A percentile compares a stretch with the other conserved stretches of the same genome.
These are phyloP conservation scores for Leccinum barrowsii DNA, from an alignment of 768 basidiomycete genomes.

Conservation along the genomic window DNA sequence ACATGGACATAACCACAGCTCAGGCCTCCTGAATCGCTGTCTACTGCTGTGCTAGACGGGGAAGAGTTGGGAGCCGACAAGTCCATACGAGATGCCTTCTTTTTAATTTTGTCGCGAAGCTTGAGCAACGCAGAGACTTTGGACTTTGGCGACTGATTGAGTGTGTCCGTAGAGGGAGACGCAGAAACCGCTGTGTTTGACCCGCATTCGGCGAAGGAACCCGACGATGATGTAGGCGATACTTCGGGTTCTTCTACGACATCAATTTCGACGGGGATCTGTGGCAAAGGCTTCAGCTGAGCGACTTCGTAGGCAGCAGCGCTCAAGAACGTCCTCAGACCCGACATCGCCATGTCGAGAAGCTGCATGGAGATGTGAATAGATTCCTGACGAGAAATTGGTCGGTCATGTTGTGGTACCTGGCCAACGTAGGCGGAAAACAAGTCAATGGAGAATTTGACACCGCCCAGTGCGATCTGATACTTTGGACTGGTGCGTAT, in stretches of 20 bases:
- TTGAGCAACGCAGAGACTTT: constrained; percentile 17
- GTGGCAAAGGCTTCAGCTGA: constrained; percentile 27
- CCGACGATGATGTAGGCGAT: not conserved
- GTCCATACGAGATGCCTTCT: constrained; percentile 4
- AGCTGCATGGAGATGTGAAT: constrained; percentile 22
- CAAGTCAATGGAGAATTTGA: constrained; percentile 20
- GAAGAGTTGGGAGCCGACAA: constrained; percentile 3
- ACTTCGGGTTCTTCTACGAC: constrained; percentile 1
- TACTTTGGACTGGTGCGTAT: constrained; percentile 21
- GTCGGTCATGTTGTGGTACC: constrained; percentile 1
- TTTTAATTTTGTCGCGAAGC: constrained; percentile 8
- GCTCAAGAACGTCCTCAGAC: constrained; percentile 31
- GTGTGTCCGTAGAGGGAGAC: constrained; percentile 4
- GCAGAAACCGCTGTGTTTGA: not conserved
- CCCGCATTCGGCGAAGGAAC: constrained; percentile 4
- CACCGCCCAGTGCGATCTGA: constrained; percentile 16
- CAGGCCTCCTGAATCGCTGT: constrained; percentile 12
- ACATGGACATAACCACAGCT: constrained; percentile 22
- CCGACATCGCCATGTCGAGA: constrained; percentile 31
- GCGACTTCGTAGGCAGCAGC: constrained; percentile 28
- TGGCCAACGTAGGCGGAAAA: constrained; percentile 22
- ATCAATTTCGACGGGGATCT: constrained; percentile 12
- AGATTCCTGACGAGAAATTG: constrained; percentile 5
- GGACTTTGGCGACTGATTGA: constrained; percentile 2
- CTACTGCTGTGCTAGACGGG: constrained; percentile 21